Percentiles rank a stretch among this genome's conserved stretches.
phyloP scores from a whole-genome alignment of 2,329 filamentous ascomycete genomes.

The Calonectria pseudoreteaudii region DNA sequence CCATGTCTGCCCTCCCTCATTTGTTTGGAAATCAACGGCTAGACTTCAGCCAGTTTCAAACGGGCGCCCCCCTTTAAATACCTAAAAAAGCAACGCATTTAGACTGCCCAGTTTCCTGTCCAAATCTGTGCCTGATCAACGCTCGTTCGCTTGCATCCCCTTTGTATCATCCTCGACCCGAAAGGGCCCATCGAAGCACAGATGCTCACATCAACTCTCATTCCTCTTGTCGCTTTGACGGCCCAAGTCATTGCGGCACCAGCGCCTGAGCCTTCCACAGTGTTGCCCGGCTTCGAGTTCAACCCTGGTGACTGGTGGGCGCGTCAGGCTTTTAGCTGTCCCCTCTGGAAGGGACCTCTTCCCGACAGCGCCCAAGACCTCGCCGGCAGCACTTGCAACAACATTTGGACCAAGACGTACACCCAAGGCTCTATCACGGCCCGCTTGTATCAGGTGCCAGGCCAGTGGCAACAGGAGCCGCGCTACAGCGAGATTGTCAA shows the following conservation, averaged over 20 bases:
- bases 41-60: not conserved
- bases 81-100: not conserved
- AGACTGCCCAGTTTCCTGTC: not conserved
- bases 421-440: slow-evolving; percentile 17
- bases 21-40: not conserved
- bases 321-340: slow-evolving; percentile 15
- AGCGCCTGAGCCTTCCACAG: not conserved
- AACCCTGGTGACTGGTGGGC: slow-evolving; percentile 1
- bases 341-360: slow-evolving; percentile 24
- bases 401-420: slow-evolving; percentile 6
- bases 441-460: slow-evolving; percentile 28
- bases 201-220: not conserved
- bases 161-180: not conserved
- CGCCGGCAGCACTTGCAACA: slow-evolving; percentile 16
- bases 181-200: not conserved
- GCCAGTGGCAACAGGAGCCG: slow-evolving; percentile 12
- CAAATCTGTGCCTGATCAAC: not conserved
- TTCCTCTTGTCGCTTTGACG: not conserved
- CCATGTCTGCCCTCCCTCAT: not conserved
- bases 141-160: not conserved
- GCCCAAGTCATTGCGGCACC: not conserved
- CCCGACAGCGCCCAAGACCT: slow-evolving; percentile 24
- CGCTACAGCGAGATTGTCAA: slow-evolving; percentile 28
- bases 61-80: not conserved
- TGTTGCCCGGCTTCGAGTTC: not conserved